phyloP scores from a whole-genome alignment of 2,329 filamentous ascomycete genomes.

The Colletotrichum chlorophyti region DNA sequence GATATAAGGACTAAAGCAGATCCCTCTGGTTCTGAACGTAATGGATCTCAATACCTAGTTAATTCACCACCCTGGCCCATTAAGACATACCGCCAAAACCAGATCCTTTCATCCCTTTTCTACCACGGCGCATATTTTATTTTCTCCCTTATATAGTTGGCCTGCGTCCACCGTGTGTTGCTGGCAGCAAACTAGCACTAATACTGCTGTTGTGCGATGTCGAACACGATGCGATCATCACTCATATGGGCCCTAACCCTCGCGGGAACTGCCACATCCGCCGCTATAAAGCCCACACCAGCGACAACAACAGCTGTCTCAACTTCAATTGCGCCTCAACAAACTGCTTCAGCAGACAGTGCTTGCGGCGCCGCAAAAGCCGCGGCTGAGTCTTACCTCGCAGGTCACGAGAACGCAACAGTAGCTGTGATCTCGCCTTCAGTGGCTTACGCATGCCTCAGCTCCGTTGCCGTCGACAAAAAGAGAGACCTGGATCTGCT shows the following conservation, averaged over 20 bases:
- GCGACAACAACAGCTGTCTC: not conserved
- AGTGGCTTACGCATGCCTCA: conserved; percentile 23
- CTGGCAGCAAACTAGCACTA: not conserved
- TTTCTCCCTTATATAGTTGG: too few species aligned
- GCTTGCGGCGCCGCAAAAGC: conserved; percentile 5
- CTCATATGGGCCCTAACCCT: conserved; percentile 5
- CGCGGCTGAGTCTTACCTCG: not conserved
- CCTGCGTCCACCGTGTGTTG: too few species aligned
- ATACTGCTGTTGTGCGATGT: too few species aligned
- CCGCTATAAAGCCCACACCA: not conserved
- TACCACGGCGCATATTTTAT: too few species aligned
- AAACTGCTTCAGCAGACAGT: not conserved
- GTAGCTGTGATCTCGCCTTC: not conserved
- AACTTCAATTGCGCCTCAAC: not conserved
- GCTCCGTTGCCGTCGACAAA: conserved; percentile 21
- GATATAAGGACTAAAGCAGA: too few species aligned
- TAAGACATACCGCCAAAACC: too few species aligned
- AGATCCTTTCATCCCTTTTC: too few species aligned
- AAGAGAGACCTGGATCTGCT: conserved; percentile 24
- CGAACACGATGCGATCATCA: conserved; percentile 10
- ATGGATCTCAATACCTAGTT: too few species aligned
- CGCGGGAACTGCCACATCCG: not conserved
- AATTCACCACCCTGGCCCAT: too few species aligned
- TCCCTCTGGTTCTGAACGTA: too few species aligned
- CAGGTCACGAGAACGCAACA: not conserved